Percentiles rank a stretch among this genome's conserved stretches.
These are phyloP conservation scores for Talaromyces trachyspermus DNA, from an alignment of 495 filamentous ascomycete species.

Conservation along the genomic window DNA sequence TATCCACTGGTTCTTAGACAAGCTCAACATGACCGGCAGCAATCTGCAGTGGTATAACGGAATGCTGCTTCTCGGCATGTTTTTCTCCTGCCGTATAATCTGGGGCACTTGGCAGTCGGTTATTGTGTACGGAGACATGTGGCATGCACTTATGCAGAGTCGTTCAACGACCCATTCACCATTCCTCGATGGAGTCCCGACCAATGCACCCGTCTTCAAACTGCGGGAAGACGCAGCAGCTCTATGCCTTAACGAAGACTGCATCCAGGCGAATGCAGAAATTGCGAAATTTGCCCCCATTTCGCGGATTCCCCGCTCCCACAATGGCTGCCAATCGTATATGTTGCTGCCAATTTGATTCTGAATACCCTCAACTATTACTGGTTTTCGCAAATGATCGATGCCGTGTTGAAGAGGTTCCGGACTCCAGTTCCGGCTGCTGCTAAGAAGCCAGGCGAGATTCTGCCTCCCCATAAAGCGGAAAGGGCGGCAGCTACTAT, in stretches of 20 bases:
- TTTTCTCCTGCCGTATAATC: conserved; percentile 82
- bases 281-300: conserved; percentile 44
- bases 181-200: conserved; percentile 20
- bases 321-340: conserved; percentile 69
- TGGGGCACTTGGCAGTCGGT: conserved; percentile 84
- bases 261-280: conserved; percentile 32
- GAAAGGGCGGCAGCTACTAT: background rate
- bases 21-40: conserved; percentile 87
- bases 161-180: conserved; percentile 22
- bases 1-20: conserved; percentile 99
- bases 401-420: conserved; percentile 83
- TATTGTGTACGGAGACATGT: conserved; percentile 75
- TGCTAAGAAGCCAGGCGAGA: too few species aligned
- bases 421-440: conserved; percentile 38
- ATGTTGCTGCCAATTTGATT: conserved; percentile 68
- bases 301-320: conserved; percentile 50
- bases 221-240: conserved; percentile 18
- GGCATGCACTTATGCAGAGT: conserved; percentile 49
- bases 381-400: conserved; percentile 97
- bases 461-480: too few species aligned
- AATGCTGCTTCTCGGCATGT: conserved; percentile 51
- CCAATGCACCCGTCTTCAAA: conserved; percentile 32
- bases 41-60: conserved; percentile 71
- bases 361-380: conserved; percentile 87
- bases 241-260: conserved; percentile 28